Conservation (phyloP, 2,329 filamentous ascomycete genomes). For the Colletotrichum tropicicola region DNA sequence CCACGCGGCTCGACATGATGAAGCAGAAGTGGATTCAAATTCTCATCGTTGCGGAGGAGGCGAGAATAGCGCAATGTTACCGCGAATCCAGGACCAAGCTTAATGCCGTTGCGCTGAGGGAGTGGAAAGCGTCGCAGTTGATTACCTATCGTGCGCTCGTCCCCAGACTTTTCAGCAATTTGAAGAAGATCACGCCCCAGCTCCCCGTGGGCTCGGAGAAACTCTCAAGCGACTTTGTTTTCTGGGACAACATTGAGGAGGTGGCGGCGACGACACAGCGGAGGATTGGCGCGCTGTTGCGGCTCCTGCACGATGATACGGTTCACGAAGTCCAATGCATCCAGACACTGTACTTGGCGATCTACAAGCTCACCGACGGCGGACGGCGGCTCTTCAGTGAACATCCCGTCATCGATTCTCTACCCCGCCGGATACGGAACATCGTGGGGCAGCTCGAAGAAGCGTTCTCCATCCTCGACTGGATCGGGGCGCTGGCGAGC, state of each 20-base stretch:
- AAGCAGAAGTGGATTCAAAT: no score
- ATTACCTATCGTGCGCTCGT: not conserved
- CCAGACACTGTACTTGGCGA: not conserved
- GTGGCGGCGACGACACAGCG: not conserved
- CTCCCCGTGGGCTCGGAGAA: not conserved
- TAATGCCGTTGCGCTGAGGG: no score
- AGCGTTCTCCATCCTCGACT: not conserved
- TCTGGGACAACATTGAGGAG: not conserved
- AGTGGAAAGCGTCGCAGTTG: not conserved
- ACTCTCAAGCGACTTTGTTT: not conserved
- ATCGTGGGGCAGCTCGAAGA: not conserved
- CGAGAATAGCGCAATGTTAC: no score
- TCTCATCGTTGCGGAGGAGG: not conserved
- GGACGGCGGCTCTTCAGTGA: not conserved
- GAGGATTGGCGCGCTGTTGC: not conserved
- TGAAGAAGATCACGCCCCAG: not conserved
- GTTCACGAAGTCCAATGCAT: not conserved
- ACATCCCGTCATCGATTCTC: not conserved
- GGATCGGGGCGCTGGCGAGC: not conserved
- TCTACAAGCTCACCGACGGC: not conserved
- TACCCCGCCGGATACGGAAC: not conserved
- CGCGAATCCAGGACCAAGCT: no score
- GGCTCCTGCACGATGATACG: not conserved
- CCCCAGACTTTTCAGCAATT: not conserved
- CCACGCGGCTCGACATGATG: no score